Evolutionary conservation across 2,329 filamentous ascomycete species (phyloP), one percentile per base, ranked within the genome.

Genomic region (Apiospora hydei): DNA sequence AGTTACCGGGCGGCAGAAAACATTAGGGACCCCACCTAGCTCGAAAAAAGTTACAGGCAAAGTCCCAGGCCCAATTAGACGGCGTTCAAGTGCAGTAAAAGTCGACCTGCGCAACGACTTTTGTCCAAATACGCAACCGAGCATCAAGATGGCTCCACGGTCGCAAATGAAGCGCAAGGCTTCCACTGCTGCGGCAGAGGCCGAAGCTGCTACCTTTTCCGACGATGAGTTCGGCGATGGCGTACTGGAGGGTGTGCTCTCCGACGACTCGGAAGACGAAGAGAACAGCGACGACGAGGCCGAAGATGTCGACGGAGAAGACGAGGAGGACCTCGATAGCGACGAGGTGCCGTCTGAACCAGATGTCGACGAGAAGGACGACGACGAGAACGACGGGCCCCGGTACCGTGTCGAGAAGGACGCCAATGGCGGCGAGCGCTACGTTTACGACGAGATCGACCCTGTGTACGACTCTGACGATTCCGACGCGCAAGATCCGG

Each of bases 381-480:
- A 80, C 13, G 82, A 83, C 10, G 80, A 82, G 26, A 79, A 84
- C 7, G 82, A 83, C 47, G 81, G 82, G 30, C 82, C 83, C 71
- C 86, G 87, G 75, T 90, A 89, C 75, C 86, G 84, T 70, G 81
- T 92, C 57, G 87, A 92, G 61, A 92, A 88, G 72, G 96, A 98
- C 78, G 96, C 96, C 77, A 96, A 98, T 84, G 96, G 96, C 73
- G 93, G 94, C 78, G 90, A 92, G 75, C 91, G 96, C 81, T 99
- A 97, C 80, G 88, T 98, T 64, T 99, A 98, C 84, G 90, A 93
- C 74, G 96, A 98, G 80, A 95, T 99, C 75, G 93, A 98, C 76
- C 94, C 96, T 3, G 92, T 95, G 70, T 98, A 99, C 83, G 96
- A 98, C 80, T 98, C 95, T 1, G 97, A 99, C 83, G 96, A 98